Evolutionary conservation across 1,284 basidiomycete species (phyloP).

Genomic region (Singerocomus inundabilis): DNA sequence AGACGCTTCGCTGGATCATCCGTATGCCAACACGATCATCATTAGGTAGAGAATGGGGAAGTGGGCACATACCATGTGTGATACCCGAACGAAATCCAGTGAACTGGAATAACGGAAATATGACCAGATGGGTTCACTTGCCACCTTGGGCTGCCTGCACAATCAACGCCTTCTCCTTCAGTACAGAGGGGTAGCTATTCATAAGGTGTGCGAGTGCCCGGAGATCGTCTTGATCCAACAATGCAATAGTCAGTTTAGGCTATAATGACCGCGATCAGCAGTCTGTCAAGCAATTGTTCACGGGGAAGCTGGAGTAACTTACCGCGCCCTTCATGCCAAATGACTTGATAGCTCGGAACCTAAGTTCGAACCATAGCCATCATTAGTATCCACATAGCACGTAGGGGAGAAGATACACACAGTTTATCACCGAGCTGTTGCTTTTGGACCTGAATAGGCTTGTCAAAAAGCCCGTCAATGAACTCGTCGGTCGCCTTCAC

Average conservation of each 20-base stretch:
- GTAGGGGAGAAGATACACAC: conserved; percentile 39
- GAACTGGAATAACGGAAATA: background rate
- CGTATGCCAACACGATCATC: background rate
- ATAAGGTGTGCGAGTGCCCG: conserved; percentile 80
- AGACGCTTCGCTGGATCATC: background rate
- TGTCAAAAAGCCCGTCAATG: conserved; percentile 66
- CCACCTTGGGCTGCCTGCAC: conserved; percentile 35
- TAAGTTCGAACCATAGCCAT: conserved; percentile 24
- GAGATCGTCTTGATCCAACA: conserved; percentile 83
- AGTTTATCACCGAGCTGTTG: conserved; percentile 80
- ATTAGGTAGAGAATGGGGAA: background rate
- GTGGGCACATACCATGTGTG: background rate
- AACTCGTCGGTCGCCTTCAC: conserved; percentile 75
- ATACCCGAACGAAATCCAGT: background rate
- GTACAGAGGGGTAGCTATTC: conserved; percentile 79
- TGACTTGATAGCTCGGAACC: conserved; percentile 75
- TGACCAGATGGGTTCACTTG: conserved; percentile 18
- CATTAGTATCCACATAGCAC: background rate
- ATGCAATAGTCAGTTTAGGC: conserved; percentile 79
- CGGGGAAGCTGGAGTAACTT: conserved; percentile 28
- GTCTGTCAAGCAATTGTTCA: background rate
- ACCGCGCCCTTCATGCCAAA: conserved; percentile 80
- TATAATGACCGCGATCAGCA: conserved; percentile 28
- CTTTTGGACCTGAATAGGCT: conserved; percentile 69
- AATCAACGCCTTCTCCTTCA: conserved; percentile 71